Base-by-base conservation (phyloP, 371 early-diverging fungal species). In the Entomophthora muscae region DNA sequence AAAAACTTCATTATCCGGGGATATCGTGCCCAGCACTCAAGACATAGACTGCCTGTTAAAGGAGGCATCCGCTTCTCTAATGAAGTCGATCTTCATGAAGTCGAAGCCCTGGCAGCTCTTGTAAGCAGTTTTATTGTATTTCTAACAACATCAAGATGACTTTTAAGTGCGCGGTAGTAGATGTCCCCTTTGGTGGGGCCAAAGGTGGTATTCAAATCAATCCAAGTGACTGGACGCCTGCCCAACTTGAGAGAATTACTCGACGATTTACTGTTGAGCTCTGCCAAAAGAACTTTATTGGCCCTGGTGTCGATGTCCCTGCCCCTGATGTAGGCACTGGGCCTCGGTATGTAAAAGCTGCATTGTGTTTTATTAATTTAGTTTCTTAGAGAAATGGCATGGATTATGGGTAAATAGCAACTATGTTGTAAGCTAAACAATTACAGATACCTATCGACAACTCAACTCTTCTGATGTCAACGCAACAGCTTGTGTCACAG, bases 271-370 rank as follows among this genome's bases (percentile, higher is more conserved):
- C 92, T 42, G 79, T 91, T 78, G 92, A 91, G 71, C 75, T 91
- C 26, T 90, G 90, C 75, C 91, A 91, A 73, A 89, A 89, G 83
- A 84, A 86, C 67, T 91, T 89, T 65, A 90, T 71, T 88, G 64
- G 64, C 55, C 64, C 64, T 27, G 64, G 64, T 57, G 27, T 64
- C 7, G 64, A 64, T 64, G 64, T 91, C n/a, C 92, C 92, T 57
- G 92, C 92, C 13, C 92, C 92, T 55, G 92, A 91, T 75, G 85
- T 90, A n/a, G 89, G 90, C 63, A 90, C 91, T 63, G 86, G 83
- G 22, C 68, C 64, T 78, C 61, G 61, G 61, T 61, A 61, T 29
- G 32, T 42, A 42, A 2, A 22, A 30, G 13, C 42, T 24, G 7
- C 22, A 32, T 24, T 24, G 55, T 33, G 10, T 17, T 42, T 42